Conservation (phyloP, 805 yeast genomes). For the Danielozyma ontarioensis region DNA sequence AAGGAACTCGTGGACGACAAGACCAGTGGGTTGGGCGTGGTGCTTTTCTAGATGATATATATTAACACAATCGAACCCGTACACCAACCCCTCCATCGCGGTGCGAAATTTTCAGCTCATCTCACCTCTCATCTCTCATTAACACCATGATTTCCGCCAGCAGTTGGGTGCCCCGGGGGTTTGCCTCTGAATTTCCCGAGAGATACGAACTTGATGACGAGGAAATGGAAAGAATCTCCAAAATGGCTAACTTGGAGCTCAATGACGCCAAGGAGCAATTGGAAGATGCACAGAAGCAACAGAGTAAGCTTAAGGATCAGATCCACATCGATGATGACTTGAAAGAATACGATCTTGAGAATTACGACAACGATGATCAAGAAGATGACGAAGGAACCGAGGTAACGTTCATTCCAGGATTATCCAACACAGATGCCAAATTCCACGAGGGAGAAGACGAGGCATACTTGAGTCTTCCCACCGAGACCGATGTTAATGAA, state of each 20-base stretch:
- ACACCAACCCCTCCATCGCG: too few relatives aligned
- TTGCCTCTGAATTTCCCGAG: conserved; percentile 88
- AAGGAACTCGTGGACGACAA: conserved; percentile 47
- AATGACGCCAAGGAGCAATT: conserved; percentile 68
- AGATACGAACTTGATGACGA: conserved; percentile 84
- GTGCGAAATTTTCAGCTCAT: background rate
- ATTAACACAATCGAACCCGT: too few relatives aligned
- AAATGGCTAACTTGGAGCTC: conserved; percentile 78
- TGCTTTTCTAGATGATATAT: conserved; percentile 60
- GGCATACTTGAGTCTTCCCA: conserved; percentile 59
- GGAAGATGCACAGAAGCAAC: conserved; percentile 38
- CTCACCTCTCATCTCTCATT: background rate
- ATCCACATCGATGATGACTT: conserved; percentile 74
- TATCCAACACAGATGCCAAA: conserved; percentile 53
- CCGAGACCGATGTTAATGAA: conserved; percentile 60
- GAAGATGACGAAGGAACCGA: conserved; percentile 53
- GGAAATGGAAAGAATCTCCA: conserved; percentile 86
- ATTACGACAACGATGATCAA: conserved; percentile 66
- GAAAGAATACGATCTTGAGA: conserved; percentile 81
- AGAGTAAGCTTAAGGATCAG: conserved; percentile 42
- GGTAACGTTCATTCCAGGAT: conserved; percentile 67
- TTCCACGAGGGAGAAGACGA: conserved; percentile 52
- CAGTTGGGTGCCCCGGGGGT: conserved; percentile 95
- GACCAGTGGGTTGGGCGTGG: conserved; percentile 86
- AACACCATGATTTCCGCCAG: conserved; percentile 84